Conservation (phyloP, 2,329 filamentous ascomycete species). For the Aspergillus tubingensis region DNA sequence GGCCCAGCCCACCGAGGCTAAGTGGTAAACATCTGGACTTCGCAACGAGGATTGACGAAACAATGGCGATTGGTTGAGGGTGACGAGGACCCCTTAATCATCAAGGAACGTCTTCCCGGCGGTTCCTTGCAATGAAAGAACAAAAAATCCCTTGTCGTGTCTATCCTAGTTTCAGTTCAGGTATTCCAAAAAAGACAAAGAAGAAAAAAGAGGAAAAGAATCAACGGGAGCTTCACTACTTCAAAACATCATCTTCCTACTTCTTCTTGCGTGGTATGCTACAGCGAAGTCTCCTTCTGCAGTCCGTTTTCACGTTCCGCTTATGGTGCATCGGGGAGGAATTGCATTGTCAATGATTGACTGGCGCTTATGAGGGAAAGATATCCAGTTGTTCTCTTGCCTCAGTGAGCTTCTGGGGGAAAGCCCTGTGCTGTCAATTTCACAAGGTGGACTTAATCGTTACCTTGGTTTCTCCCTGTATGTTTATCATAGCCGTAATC, state of each 20-base stretch:
- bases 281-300: slow-evolving; percentile 21
- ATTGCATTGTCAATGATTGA: slow-evolving; percentile 56
- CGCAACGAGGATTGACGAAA: slow-evolving; percentile 31
- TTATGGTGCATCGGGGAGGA: slow-evolving; percentile 37
- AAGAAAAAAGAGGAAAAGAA: slow-evolving; percentile 37
- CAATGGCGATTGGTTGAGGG: slow-evolving; percentile 17
- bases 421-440: slow-evolving; percentile 87
- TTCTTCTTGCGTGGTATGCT: slow-evolving; percentile 32
- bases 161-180: slow-evolving; percentile 43
- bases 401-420: slow-evolving; percentile 67
- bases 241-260: slow-evolving; percentile 31
- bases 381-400: slow-evolving; percentile 66
- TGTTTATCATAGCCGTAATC: slow-evolving; percentile 41
- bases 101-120: background rate
- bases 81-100: slow-evolving; percentile 16
- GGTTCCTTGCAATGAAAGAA: slow-evolving; percentile 18
- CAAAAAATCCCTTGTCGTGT: slow-evolving; percentile 38
- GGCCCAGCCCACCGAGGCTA: slow-evolving; percentile 37
- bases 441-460: slow-evolving; percentile 87
- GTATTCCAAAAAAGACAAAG: slow-evolving; percentile 31
- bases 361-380: slow-evolving; percentile 99
- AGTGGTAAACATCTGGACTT: slow-evolving; percentile 41
- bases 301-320: slow-evolving; percentile 30
- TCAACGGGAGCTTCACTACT: slow-evolving; percentile 29
- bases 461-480: slow-evolving; percentile 60